Evolutionary conservation across 2,329 filamentous ascomycete genomes (phyloP).

Genomic region (Knufia petricola): DNA sequence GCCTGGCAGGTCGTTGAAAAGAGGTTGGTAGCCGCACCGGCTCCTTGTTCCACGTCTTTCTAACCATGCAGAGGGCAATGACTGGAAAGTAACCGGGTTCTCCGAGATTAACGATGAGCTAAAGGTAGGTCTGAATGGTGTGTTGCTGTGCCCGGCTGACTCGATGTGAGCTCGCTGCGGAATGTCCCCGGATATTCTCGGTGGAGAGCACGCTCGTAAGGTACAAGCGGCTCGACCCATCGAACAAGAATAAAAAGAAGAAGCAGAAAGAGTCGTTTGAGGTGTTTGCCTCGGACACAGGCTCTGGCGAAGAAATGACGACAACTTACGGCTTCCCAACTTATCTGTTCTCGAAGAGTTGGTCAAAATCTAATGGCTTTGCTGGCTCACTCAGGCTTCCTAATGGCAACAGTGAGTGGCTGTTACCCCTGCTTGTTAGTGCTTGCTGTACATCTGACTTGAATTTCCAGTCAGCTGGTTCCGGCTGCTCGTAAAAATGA

Average conservation of each 20-base stretch:
- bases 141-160: no score
- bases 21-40: neutral
- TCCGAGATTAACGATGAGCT: no score
- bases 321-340: neutral
- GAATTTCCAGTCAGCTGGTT: conserved; percentile 1
- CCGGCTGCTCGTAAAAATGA: conserved; percentile 4
- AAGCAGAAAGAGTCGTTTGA: conserved; percentile 5
- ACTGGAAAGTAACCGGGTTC: no score
- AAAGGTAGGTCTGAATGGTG: no score
- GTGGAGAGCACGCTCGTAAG: conserved; percentile 1
- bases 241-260: neutral
- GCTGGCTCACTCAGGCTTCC: neutral
- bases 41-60: no score
- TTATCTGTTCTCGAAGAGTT: conserved; percentile 1
- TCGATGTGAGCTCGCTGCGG: neutral
- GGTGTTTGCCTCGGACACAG: neutral
- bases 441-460: no score
- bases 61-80: no score
- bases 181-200: neutral
- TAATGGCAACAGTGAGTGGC: conserved; percentile 1
- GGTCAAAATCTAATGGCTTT: conserved; percentile 7
- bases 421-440: neutral
- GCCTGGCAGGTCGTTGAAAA: neutral
- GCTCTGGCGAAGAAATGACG: neutral
- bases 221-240: neutral